Conservation (phyloP, 768 basidiomycete genomes). For the Mycena polygramma region DNA sequence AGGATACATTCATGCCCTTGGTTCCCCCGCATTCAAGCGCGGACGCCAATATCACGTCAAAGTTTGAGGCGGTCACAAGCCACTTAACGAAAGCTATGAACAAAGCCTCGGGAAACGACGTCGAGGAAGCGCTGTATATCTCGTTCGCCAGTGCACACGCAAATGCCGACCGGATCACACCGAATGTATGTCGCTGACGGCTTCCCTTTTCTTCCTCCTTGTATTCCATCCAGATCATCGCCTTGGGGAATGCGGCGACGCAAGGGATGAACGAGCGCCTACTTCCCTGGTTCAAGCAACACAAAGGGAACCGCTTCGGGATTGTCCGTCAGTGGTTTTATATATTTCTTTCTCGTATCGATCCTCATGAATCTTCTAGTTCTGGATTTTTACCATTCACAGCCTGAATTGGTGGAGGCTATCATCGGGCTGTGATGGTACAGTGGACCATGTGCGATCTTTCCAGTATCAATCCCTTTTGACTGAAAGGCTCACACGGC, state of each 20-base stretch:
- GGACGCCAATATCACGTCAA: constrained; percentile 31
- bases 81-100: constrained; percentile 30
- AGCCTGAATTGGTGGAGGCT: constrained; percentile 28
- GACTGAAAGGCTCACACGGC: no score
- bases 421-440: constrained; percentile 31
- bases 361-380: constrained; percentile 17
- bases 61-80: constrained; percentile 23
- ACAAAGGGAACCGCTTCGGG: constrained; percentile 27
- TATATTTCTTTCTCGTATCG: not conserved
- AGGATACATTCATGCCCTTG: constrained; percentile 34
- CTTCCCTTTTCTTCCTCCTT: not conserved
- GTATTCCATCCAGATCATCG: constrained; percentile 26
- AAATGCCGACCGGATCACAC: constrained; percentile 25
- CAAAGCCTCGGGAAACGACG: not conserved
- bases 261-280: constrained; percentile 34
- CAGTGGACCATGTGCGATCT: no score
- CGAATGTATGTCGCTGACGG: constrained; percentile 23
- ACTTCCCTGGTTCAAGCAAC: constrained; percentile 24
- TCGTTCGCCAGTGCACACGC: constrained; percentile 31
- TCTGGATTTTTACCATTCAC: constrained; percentile 36
- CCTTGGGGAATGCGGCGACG: constrained; percentile 23
- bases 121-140: constrained; percentile 30
- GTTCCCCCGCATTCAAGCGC: constrained; percentile 31
- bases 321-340: constrained; percentile 24
- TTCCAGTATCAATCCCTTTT: no score